These are phyloP conservation scores for Colletotrichum eleusines DNA, from an alignment of 2,329 filamentous ascomycete species.

Conservation along the genomic window DNA sequence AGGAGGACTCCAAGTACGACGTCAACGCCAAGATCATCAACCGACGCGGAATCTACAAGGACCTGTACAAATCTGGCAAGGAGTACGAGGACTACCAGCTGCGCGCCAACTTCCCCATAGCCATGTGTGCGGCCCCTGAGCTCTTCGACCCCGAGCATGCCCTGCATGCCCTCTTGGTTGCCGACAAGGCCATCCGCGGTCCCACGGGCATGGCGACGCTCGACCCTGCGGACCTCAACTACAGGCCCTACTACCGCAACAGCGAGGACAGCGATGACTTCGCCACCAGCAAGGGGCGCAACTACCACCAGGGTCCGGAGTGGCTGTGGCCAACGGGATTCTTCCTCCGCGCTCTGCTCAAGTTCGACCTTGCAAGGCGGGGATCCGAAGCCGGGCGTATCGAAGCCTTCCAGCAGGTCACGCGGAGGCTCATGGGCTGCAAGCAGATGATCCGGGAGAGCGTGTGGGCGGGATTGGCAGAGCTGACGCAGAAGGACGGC, in stretches of 20 bases:
- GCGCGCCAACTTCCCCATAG: slow-evolving; percentile 92
- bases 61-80: slow-evolving; percentile 92
- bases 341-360: slow-evolving; percentile 90
- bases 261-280: slow-evolving; percentile 93
- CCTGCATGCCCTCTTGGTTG: slow-evolving; percentile 81
- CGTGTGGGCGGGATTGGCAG: slow-evolving; percentile 90
- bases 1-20: slow-evolving; percentile 82
- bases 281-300: slow-evolving; percentile 90
- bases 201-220: slow-evolving; percentile 96
- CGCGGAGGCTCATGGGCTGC: slow-evolving; percentile 82
- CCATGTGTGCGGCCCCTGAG: slow-evolving; percentile 92
- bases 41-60: slow-evolving; percentile 97
- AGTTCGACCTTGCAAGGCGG: slow-evolving; percentile 86
- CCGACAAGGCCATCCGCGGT: slow-evolving; percentile 83
- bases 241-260: slow-evolving; percentile 94
- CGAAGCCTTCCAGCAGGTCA: slow-evolving; percentile 96
- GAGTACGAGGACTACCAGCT: slow-evolving; percentile 98
- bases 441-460: slow-evolving; percentile 85
- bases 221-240: slow-evolving; percentile 92
- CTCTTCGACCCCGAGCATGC: slow-evolving; percentile 86
- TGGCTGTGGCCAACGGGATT: slow-evolving; percentile 99
- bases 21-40: slow-evolving; percentile 85
- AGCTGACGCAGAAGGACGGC: slow-evolving; percentile 92
- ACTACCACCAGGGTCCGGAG: slow-evolving; percentile 98
- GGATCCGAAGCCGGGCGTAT: slow-evolving; percentile 73